A percentile compares a stretch with the other conserved stretches of the same genome.
phyloP scores from a whole-genome alignment of 495 filamentous ascomycete genomes.

The Annulohypoxylon bovei region DNA sequence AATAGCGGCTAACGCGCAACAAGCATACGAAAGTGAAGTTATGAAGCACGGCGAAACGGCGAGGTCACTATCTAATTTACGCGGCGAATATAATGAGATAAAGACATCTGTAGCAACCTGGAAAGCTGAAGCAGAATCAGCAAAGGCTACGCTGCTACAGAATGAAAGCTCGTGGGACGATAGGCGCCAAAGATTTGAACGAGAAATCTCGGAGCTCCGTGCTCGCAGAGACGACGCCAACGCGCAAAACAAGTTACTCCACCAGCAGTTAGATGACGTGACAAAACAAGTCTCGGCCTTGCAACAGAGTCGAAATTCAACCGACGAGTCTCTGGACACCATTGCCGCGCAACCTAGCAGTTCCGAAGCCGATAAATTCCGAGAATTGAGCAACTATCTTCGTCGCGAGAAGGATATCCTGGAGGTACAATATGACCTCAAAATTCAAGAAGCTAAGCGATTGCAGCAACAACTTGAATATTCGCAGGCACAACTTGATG shows the following conservation, averaged over 20 bases:
- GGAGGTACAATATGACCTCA: conserved; percentile 91
- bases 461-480: conserved; percentile 91
- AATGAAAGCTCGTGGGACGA: conserved; percentile 90
- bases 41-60: conserved; percentile 95
- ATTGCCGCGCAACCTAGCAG: conserved; percentile 48
- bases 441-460: conserved; percentile 83
- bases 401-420: conserved; percentile 98
- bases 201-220: conserved; percentile 81
- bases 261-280: conserved; percentile 86
- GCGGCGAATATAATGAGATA: conserved; percentile 81
- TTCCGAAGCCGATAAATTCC: conserved; percentile 67
- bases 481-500: conserved; percentile 84
- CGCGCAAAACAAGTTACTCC: conserved; percentile 86
- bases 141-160: conserved; percentile 76
- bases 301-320: conserved; percentile 72
- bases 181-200: conserved; percentile 78
- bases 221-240: conserved; percentile 80
- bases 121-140: conserved; percentile 81
- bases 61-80: conserved; percentile 78
- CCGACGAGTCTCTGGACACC: conserved; percentile 53
- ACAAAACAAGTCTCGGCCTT: conserved; percentile 78
- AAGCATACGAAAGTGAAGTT: conserved; percentile 93
- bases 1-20: conserved; percentile 90
- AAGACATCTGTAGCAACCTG: conserved; percentile 76
- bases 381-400: conserved; percentile 88